Base-by-base conservation (phyloP, 2,329 filamentous ascomycete species). In the Venturia oleaginea region DNA sequence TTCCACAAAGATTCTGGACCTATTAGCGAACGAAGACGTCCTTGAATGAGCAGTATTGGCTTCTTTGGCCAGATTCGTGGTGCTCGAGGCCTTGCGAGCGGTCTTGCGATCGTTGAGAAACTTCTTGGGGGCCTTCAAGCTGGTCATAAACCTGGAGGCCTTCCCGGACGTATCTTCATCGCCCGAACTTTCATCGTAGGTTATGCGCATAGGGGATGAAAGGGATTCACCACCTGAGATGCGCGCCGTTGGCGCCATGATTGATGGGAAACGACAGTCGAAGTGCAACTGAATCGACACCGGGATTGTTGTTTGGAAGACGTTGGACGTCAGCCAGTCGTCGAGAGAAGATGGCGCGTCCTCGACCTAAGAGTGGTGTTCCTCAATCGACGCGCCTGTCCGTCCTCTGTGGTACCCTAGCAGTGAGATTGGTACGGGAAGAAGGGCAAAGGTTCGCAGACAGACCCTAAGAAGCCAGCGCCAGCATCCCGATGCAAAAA, bases 201-300 rank as follows among this genome's bases (percentile, higher is more conserved):
- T 62, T 24, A 62, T 51, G 46, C 62, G 62, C 62, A 63, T 55
- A 32, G 62, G 62, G 19, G 62, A 63, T 34, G 46, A 46, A 8
- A 63, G 48, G n/a, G 62, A 55, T 57, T 63, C 62, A 30, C 62
- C 62, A 13, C 62, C 62, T 19, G 40, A 54, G 19, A 57, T 57
- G n/a, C 32, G 46, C 30, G 62, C 62, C 32, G 32, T 46, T 22
- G 62, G 62, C 32, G 62, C 46, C 62, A 63, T 63, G 17, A 15
- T 34, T n/a, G 51, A 57, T n/a, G 51, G 7, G 24, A 32, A n/a
- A 22, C 19, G 27, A 34, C 4, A n/a, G 17, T 15, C 19, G 51
- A 27, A 22, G 6, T 32, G 27, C 51, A 57, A 19, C n/a, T 34
- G 51, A n/a, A 34, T 22, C 4, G 27, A 34, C 51, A 57, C 30